A percentile compares a stretch with the other conserved stretches of the same genome.
Conservation (phyloP, 805 yeast species). For the Candida adriatica region DNA sequence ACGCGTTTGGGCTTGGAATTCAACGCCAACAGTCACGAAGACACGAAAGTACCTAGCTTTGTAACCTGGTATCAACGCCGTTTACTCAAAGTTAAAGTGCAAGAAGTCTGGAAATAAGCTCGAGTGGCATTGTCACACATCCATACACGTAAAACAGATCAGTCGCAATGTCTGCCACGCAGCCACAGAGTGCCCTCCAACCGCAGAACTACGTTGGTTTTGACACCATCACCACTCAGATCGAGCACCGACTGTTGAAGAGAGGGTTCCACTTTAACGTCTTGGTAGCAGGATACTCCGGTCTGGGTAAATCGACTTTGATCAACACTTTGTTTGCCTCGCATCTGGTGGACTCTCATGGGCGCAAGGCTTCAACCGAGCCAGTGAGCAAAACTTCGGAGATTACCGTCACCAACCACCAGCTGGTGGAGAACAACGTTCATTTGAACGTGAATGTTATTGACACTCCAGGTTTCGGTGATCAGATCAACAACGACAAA, state of each 20-base stretch:
- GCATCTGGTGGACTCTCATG: conserved; percentile 65
- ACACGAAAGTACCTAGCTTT: too few species aligned
- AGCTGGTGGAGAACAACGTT: conserved; percentile 79
- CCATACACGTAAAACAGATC: too few species aligned
- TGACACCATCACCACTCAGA: conserved; percentile 92
- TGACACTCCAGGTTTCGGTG: conserved; percentile 98
- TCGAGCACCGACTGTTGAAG: conserved; percentile 84
- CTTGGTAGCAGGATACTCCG: conserved; percentile 91
- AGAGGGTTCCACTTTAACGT: conserved; percentile 92
- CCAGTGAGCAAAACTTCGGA: conserved; percentile 85
- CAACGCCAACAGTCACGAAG: too few species aligned
- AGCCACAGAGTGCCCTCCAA: conserved; percentile 21
- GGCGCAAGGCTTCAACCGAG: conserved; percentile 59
- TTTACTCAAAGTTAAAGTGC: too few species aligned
- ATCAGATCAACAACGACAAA: conserved; percentile 88
- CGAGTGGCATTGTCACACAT: too few species aligned
- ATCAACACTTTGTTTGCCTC: conserved; percentile 87
- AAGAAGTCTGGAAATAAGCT: too few species aligned
- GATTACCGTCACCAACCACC: conserved; percentile 63
- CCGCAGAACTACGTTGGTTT: conserved; percentile 89
- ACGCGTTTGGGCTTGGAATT: conserved; percentile 19
- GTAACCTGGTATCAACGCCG: background rate
- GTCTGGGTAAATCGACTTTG: conserved; percentile 90
- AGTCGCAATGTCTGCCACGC: conserved; percentile 9
- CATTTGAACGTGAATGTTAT: conserved; percentile 79